Conservation (phyloP, 805 yeast species). For the Saccharomycopsis schoenii region DNA sequence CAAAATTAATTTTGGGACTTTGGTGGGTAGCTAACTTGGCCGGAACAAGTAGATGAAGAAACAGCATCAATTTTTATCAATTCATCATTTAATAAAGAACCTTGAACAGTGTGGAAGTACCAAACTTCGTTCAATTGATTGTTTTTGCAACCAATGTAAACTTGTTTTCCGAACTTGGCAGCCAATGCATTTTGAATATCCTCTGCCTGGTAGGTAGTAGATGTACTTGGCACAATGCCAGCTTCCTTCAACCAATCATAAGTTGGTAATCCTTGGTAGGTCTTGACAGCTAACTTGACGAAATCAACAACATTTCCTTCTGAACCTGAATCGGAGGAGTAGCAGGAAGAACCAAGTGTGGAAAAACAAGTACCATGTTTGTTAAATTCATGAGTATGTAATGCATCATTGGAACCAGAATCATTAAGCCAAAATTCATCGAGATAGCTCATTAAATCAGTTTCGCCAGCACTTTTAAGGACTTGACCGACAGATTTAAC, state of each 20-base stretch:
- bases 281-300: conserved; percentile 41
- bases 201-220: conserved; percentile 43
- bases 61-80: conserved; percentile 48
- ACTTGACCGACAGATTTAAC: neutral
- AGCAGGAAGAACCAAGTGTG: conserved; percentile 36
- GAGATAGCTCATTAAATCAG: conserved; percentile 40
- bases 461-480: conserved; percentile 9
- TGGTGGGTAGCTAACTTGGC: conserved; percentile 6
- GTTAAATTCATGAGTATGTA: conserved; percentile 89
- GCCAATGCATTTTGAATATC: conserved; percentile 45
- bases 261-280: conserved; percentile 55
- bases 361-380: conserved; percentile 91
- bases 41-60: conserved; percentile 5
- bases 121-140: conserved; percentile 42
- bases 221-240: conserved; percentile 59
- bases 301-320: conserved; percentile 25
- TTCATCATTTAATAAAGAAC: conserved; percentile 57
- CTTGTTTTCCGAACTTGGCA: conserved; percentile 42
- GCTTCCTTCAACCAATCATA: conserved; percentile 52
- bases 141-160: conserved; percentile 46
- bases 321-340: conserved; percentile 11
- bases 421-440: conserved; percentile 59
- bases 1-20: neutral
- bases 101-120: conserved; percentile 71
- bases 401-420: conserved; percentile 51